phyloP scores from a whole-genome alignment of 2,329 filamentous ascomycete species.

The Alternaria angustiovoidea region DNA sequence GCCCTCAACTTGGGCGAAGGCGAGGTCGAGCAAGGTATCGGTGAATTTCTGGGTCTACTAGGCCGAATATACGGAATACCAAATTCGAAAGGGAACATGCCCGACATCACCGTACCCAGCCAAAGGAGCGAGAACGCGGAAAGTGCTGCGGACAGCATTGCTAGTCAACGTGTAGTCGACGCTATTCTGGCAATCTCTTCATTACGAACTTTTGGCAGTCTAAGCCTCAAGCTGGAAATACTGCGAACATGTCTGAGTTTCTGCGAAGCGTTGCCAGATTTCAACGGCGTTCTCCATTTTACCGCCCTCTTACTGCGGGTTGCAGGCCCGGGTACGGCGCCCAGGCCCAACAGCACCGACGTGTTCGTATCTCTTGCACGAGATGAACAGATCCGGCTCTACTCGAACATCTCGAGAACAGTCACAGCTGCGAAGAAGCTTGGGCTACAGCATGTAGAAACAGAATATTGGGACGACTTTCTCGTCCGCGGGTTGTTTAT shows the following conservation, averaged over 20 bases:
- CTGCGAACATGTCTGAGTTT: constrained; percentile 90
- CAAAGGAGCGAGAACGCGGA: constrained; percentile 13
- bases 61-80: constrained; percentile 55
- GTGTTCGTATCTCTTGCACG: constrained; percentile 73
- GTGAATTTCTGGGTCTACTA: constrained; percentile 52
- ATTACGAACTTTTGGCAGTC: constrained; percentile 73
- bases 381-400: constrained; percentile 86
- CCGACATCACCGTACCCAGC: constrained; percentile 16
- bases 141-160: constrained; percentile 16
- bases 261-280: constrained; percentile 91
- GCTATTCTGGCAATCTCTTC: constrained; percentile 66
- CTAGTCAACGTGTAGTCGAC: constrained; percentile 53
- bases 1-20: constrained; percentile 64
- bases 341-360: constrained; percentile 71
- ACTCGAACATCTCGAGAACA: constrained; percentile 85
- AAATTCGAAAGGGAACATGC: constrained; percentile 33
- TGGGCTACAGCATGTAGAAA: constrained; percentile 73
- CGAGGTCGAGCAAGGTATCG: constrained; percentile 52
- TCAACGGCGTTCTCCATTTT: constrained; percentile 86
- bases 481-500: constrained; percentile 81
- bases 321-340: constrained; percentile 80
- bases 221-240: constrained; percentile 83
- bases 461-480: constrained; percentile 98
- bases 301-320: constrained; percentile 84
- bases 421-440: constrained; percentile 78